Base-by-base conservation (phyloP, 768 basidiomycete genomes). In the Russula emetica region DNA sequence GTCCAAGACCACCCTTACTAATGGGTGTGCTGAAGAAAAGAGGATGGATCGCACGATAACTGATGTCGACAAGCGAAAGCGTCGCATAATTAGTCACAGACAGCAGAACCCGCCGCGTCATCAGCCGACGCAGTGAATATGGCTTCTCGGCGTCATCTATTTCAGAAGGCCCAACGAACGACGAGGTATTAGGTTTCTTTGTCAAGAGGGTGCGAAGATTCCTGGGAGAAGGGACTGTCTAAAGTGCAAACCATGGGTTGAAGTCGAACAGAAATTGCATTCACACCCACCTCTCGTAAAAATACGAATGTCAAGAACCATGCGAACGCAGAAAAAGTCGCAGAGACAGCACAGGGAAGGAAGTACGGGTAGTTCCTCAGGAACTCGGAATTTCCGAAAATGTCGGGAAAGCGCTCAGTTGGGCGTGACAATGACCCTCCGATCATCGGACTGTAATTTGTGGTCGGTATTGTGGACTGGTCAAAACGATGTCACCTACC, bases 281-380 rank as follows among this genome's bases (percentile, higher is more conserved):
- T 4, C 73, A 66, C 14, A 66, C 69, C 20, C 57, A 80, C 81
- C 77, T 90, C 88, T 68, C 83, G 79, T 34, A 90, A 74, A 71
- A 79, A 85, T 1, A 83, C 51, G 53, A 76, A 74, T 0, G 82
- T 79, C 2, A 86, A 74, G 16, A 83, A 49, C 79, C 82, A 84
- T 6, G 82, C 82, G 22, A 85, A 3, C 10, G 74, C 72, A 0
- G 85, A 76, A 70, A 84, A 86, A 0, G 84, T 83, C 2, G 85
- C 87, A 5, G 86, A 80, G 4, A 87, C 82, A 11, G 85, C 80
- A 63, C 87, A 90, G 5, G 88, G 82, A 53, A 90, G 77, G 72
- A 90, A 87, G 73, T 92, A 92, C 1, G 90, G 89, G 71, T 86
- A 88, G 28, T 76, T 73, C 67, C 77, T 80, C 79, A 87, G 82